Evolutionary conservation across 1,284 basidiomycete genomes (phyloP).

Genomic region (Pseudomicrostroma phylloplanum): DNA sequence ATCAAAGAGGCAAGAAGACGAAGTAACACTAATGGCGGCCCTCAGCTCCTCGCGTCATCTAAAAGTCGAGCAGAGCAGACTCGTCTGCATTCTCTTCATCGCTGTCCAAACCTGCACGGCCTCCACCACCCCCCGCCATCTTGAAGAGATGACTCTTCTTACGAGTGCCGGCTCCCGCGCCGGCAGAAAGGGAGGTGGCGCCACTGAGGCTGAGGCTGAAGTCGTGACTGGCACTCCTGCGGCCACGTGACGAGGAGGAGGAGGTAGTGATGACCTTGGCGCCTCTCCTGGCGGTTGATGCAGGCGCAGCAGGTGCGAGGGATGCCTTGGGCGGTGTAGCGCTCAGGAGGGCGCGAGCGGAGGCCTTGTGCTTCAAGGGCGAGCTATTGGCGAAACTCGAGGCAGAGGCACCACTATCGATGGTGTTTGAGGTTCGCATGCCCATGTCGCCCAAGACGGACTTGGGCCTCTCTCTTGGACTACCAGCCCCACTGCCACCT

Average conservation of each 20-base stretch:
- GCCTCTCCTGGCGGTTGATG: background rate
- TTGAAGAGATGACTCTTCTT: background rate
- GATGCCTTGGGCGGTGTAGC: background rate
- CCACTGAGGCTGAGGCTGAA: background rate
- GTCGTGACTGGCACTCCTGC: background rate
- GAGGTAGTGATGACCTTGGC: background rate
- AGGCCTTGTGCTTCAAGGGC: background rate
- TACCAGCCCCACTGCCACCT: background rate
- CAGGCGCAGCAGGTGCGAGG: background rate
- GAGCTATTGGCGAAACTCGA: background rate
- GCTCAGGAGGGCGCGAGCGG: background rate
- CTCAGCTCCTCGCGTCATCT: too few species aligned
- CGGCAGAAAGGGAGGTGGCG: background rate
- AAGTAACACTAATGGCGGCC: too few species aligned
- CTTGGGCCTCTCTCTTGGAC: background rate
- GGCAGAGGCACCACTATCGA: background rate
- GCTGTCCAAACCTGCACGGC: background rate
- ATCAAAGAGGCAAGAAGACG: too few species aligned
- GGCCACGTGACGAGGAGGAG: background rate
- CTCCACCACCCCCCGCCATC: background rate
- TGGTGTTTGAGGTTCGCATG: background rate
- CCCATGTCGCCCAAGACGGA: background rate
- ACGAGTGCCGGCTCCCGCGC: background rate
- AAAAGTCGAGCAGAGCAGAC: background rate
- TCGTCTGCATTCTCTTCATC: conserved; percentile 7